These are phyloP conservation scores for Aristolochia californica DNA, from an alignment of 164 flowering plant species.

Conservation along the genomic window DNA sequence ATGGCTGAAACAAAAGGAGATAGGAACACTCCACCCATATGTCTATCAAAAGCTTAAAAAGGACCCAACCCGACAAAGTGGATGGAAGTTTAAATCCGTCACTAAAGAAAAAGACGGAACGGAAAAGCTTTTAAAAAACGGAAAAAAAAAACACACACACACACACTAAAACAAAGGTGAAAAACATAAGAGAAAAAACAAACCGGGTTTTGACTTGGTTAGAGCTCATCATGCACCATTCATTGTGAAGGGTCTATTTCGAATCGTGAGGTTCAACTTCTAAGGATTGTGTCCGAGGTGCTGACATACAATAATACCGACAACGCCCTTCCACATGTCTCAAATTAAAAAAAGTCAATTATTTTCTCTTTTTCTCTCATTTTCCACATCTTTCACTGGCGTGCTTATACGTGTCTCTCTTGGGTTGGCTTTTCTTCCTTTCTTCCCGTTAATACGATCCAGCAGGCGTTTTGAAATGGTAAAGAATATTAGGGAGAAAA, in stretches of 20 bases:
- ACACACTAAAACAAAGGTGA: background rate
- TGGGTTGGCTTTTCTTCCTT: too few species aligned
- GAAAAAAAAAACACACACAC: background rate
- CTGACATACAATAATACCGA: constrained; percentile 25
- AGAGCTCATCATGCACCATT: constrained; percentile 46
- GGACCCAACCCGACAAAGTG: constrained; percentile 26
- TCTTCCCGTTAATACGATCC: too few species aligned
- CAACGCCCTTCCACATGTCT: constrained; percentile 18
- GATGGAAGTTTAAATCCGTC: constrained; percentile 31
- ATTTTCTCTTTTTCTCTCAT: constrained; percentile 5
- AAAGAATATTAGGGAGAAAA: too few species aligned
- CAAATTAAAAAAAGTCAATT: constrained; percentile 17
- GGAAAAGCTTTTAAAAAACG: background rate
- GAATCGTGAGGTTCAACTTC: background rate
- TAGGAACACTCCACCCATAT: constrained; percentile 45
- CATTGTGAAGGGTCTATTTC: constrained; percentile 19
- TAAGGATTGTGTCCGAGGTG: constrained; percentile 21
- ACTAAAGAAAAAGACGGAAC: constrained; percentile 14
- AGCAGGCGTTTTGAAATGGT: too few species aligned
- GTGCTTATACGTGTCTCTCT: too few species aligned
- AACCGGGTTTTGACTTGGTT: constrained; percentile 40
- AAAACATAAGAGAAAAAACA: constrained; percentile 1
- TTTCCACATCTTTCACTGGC: constrained; percentile 12
- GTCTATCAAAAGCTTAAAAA: constrained; percentile 5
- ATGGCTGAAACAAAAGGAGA: constrained; percentile 38